Percentiles rank a stretch among this genome's conserved stretches.
These are phyloP conservation scores for Cordyceps militaris DNA, from an alignment of 2,329 filamentous ascomycete species.

Conservation along the genomic window DNA sequence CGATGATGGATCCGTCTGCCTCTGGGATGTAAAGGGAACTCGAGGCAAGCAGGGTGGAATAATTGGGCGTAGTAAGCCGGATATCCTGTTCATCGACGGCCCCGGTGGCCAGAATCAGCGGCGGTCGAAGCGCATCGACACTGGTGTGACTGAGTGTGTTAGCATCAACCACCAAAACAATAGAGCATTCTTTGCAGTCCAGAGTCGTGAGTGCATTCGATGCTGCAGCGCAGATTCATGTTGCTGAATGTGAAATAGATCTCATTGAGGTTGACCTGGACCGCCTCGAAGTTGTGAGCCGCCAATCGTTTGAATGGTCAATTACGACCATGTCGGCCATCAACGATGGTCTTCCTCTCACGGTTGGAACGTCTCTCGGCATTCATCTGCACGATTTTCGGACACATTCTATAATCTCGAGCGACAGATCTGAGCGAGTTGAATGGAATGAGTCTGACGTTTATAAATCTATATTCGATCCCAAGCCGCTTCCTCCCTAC, in stretches of 20 bases:
- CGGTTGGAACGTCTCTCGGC: conserved; percentile 74
- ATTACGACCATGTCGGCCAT: conserved; percentile 76
- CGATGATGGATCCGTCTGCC: conserved; percentile 78
- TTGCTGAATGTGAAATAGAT: conserved; percentile 25
- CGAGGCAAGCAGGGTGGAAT: conserved; percentile 52
- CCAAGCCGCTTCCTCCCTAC: conserved; percentile 49
- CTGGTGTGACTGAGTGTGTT: conserved; percentile 71
- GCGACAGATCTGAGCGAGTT: conserved; percentile 31
- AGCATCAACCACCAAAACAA: conserved; percentile 63
- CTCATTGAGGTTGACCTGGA: conserved; percentile 77
- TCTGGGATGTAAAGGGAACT: conserved; percentile 69
- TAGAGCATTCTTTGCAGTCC: conserved; percentile 73
- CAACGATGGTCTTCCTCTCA: conserved; percentile 61
- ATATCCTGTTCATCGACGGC: conserved; percentile 56
- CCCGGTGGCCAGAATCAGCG: conserved; percentile 36
- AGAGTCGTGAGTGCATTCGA: conserved; percentile 47
- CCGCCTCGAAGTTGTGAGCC: conserved; percentile 61
- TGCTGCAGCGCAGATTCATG: background rate
- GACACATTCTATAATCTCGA: conserved; percentile 26
- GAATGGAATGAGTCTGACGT: conserved; percentile 25
- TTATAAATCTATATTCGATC: conserved; percentile 40
- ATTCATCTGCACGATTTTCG: conserved; percentile 79
- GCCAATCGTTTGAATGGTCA: conserved; percentile 68
- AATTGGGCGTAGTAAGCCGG: conserved; percentile 56
- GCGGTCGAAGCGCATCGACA: conserved; percentile 60